Base-by-base conservation (phyloP, 768 basidiomycete species). In the Trametes elegans region DNA sequence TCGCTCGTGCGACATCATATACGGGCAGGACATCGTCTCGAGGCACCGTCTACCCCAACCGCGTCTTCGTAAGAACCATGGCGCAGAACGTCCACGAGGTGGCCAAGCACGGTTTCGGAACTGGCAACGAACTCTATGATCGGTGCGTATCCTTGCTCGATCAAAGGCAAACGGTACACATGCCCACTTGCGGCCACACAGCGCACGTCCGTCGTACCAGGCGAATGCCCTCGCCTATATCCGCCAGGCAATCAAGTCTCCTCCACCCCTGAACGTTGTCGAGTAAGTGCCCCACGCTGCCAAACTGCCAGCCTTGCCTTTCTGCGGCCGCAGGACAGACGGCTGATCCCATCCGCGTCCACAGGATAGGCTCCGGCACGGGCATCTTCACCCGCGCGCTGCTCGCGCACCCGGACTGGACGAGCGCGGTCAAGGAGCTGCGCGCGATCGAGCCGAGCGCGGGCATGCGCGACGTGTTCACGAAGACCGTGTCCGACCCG, bases 351-450 rank as follows among this genome's bases (percentile, higher is more conserved):
- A n/a, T 24, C 40, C 4, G 42, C 32, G 61, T 68, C 41, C 42
- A 51, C 60, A 93, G 90, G 65, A 79, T 91, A 28, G 93, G 92
- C 10, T 74, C 87, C 5, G 93, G 93, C 23, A 94, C 92, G 2
- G 93, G 93, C 13, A 84, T 97, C 50, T 96, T 94, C 69, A 91
- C 93, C 10, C 82, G 91, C 9, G 86, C 91, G 3, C 69, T 96
- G 21, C 74, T 95, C 35, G 79, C 81, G 6, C 79, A 90, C 67
- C 74, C 76, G 16, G 78, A 75, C 34, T 85, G 80, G 80, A 62
- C 78, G 16, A 65, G 69, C 38, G 67, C 65, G 53, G 74, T 93
- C 43, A 73, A 72, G 26, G 69, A 76, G 41, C 68, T 95, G 16
- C 76, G 76, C 46, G 90, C 89, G 4, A 65, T 94, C 28, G 95